Evolutionary conservation across 805 yeast genomes (phyloP).

Genomic region (Starmera amethionina): DNA sequence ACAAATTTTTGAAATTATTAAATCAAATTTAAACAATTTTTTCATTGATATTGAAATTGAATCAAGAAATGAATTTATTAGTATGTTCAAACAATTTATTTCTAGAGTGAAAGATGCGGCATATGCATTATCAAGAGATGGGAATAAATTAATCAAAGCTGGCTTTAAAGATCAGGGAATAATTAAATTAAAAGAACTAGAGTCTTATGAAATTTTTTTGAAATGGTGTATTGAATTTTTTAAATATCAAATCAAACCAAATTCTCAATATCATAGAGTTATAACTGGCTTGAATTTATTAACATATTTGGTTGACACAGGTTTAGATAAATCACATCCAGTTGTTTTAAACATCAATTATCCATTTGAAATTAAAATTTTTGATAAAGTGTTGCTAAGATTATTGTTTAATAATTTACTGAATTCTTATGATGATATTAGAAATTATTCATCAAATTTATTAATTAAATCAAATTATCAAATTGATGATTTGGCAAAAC

Average conservation of each 20-base stretch:
- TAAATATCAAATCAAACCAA: constrained; percentile 37
- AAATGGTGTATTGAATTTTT: constrained; percentile 26
- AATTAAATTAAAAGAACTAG: constrained; percentile 19
- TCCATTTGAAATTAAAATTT: constrained; percentile 39
- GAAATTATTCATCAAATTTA: constrained; percentile 40
- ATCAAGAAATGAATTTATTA: constrained; percentile 53
- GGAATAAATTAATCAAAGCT: constrained; percentile 28
- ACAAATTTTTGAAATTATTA: constrained; percentile 33
- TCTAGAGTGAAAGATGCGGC: constrained; percentile 61
- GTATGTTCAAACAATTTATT: constrained; percentile 53
- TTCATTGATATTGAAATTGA: constrained; percentile 62
- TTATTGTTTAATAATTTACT: constrained; percentile 51
- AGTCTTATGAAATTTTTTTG: constrained; percentile 29
- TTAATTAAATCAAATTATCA: constrained; percentile 21
- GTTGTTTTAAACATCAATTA: constrained; percentile 36
- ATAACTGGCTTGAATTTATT: constrained; percentile 41
- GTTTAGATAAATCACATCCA: constrained; percentile 40
- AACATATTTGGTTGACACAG: constrained; percentile 37
- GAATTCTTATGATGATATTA: constrained; percentile 70
- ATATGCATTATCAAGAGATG: constrained; percentile 46
- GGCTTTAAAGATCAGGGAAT: constrained; percentile 30
- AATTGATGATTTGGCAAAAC: constrained; percentile 4
- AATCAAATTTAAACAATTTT: constrained; percentile 35
- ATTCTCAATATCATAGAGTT: constrained; percentile 45
- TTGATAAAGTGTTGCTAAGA: constrained; percentile 28